Evolutionary conservation across 2,329 filamentous ascomycete species (phyloP).

Genomic region (Colletotrichum noveboracense): DNA sequence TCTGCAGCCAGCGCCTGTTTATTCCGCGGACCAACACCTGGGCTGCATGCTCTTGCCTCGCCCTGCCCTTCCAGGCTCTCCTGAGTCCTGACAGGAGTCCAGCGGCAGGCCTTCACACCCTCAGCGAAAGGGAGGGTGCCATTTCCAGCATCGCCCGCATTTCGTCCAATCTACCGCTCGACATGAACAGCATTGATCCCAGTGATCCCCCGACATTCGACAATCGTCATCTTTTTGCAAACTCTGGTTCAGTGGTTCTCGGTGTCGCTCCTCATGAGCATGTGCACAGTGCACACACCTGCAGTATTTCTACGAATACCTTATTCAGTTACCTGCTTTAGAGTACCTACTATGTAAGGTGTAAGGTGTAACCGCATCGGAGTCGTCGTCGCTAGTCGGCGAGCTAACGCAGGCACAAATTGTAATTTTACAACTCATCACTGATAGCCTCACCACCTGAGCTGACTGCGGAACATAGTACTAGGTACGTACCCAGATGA

Average conservation of each 20-base stretch:
- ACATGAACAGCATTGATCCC: neutral
- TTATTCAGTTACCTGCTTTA: neutral
- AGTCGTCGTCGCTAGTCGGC: neutral
- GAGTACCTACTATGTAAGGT: neutral
- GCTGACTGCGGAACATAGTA: neutral
- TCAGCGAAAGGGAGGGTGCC: neutral
- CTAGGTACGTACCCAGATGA: neutral
- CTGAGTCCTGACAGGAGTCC: neutral
- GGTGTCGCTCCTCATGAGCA: neutral
- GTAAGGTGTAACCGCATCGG: neutral
- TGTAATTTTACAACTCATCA: neutral
- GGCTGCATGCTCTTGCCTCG: neutral
- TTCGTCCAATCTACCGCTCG: neutral
- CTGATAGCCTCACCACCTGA: neutral
- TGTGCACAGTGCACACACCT: neutral
- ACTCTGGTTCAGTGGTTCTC: neutral
- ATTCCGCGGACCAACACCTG: neutral
- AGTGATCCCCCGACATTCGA: neutral
- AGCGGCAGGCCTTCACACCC: neutral
- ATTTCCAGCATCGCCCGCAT: neutral
- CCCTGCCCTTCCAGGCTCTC: neutral
- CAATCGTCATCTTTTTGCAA: neutral
- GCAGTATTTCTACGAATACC: neutral
- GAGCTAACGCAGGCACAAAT: slow-evolving; percentile 2
- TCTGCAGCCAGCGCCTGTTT: slow-evolving; percentile 5